A percentile compares a stretch with the other conserved stretches of the same genome.
Evolutionary conservation across 805 yeast genomes (phyloP).

Genomic region (Candida hungchunana): DNA sequence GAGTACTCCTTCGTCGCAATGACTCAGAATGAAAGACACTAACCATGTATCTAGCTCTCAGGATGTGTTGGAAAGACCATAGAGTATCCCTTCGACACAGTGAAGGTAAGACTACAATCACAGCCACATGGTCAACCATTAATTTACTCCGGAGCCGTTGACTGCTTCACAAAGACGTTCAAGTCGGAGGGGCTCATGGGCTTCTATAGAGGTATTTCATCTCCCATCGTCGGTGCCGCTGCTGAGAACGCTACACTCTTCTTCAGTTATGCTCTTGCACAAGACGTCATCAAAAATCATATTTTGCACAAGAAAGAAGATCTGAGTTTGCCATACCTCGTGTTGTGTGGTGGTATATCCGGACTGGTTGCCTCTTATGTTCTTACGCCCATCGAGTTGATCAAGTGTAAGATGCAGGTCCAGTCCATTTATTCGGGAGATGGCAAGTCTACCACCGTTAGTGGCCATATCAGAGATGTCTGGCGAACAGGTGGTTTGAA

Average conservation of each 20-base stretch:
- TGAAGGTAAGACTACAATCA: constrained; percentile 81
- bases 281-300: constrained; percentile 31
- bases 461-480: constrained; percentile 39
- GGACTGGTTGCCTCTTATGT: constrained; percentile 82
- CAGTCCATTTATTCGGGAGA: constrained; percentile 30
- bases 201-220: constrained; percentile 73
- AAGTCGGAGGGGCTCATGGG: constrained; percentile 71
- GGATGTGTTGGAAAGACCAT: constrained; percentile 82
- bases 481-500: constrained; percentile 48
- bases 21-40: background rate
- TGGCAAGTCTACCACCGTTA: constrained; percentile 29
- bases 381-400: constrained; percentile 86
- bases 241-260: constrained; percentile 81
- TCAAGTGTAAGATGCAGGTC: constrained; percentile 87
- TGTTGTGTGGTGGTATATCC: constrained; percentile 73
- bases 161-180: constrained; percentile 61
- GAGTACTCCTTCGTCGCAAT: constrained; percentile 2
- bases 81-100: constrained; percentile 91
- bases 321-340: constrained; percentile 39
- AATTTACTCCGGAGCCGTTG: constrained; percentile 52
- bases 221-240: constrained; percentile 89
- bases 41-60: constrained; percentile 31
- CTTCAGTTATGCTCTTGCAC: constrained; percentile 52
- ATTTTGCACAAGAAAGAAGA: constrained; percentile 18
- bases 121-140: constrained; percentile 53